phyloP scores from a whole-genome alignment of 345 rosid genomes.

The Salix udensis region DNA sequence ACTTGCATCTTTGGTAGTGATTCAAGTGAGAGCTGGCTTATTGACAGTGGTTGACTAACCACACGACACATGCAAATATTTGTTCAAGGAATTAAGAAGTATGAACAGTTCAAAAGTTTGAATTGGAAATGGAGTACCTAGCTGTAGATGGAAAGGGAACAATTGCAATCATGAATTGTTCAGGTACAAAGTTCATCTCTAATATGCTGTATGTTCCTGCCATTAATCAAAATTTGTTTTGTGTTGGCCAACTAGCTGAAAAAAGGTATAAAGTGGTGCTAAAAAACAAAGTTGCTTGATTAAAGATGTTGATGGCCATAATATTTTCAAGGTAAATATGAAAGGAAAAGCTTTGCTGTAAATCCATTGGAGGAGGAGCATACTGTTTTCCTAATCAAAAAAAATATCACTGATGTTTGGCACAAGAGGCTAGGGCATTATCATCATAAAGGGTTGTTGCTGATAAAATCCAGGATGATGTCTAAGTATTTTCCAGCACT shows the following conservation, averaged over 20 bases:
- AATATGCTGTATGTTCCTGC: conserved; percentile 11
- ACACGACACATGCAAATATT: neutral
- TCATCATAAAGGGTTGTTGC: neutral
- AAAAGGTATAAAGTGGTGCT: conserved; percentile 4
- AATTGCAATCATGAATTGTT: neutral
- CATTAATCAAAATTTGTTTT: conserved; percentile 13
- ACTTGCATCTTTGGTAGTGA: neutral
- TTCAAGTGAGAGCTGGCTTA: neutral
- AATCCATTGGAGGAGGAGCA: neutral
- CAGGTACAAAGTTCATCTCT: neutral
- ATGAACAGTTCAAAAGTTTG: neutral
- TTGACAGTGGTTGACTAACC: neutral
- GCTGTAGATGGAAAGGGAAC: neutral
- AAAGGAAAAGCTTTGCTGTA: conserved; percentile 7
- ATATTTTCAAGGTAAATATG: conserved; percentile 1
- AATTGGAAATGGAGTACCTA: neutral
- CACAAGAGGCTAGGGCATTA: neutral
- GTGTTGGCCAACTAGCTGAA: conserved; percentile 10
- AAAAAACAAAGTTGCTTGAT: conserved; percentile 5
- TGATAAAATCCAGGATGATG: neutral
- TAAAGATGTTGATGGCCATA: neutral
- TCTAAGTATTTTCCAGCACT: neutral
- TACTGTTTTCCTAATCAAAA: no score
- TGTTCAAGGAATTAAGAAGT: neutral
- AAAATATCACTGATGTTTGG: neutral